Percentiles rank a stretch among this genome's conserved stretches.
These are phyloP conservation scores for Cryptococcus jaspeensis DNA, from an alignment of 1,284 basidiomycete genomes.

Conservation along the genomic window DNA sequence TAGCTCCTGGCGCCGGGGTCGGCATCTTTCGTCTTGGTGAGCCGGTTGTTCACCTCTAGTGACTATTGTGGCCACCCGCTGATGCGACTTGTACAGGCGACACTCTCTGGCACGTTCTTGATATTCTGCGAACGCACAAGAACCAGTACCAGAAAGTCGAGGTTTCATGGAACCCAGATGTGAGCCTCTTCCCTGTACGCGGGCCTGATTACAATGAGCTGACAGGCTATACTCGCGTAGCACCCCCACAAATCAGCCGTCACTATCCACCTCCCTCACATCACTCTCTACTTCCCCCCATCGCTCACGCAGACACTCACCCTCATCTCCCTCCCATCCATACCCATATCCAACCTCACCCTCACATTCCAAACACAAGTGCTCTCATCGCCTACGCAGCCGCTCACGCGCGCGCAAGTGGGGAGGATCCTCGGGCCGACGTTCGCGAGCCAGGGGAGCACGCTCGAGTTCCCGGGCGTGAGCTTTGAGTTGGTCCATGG, in stretches of 20 bases:
- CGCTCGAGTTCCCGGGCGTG: constrained; percentile 65
- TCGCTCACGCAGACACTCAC: constrained; percentile 69
- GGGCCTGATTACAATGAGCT: background rate
- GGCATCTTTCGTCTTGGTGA: constrained; percentile 75
- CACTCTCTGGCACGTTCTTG: constrained; percentile 76
- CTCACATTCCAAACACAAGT: constrained; percentile 67
- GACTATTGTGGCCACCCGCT: background rate
- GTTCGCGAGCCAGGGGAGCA: constrained; percentile 56
- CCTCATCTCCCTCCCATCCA: constrained; percentile 65
- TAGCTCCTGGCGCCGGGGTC: constrained; percentile 72
- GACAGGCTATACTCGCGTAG: constrained; percentile 12
- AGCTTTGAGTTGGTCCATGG: constrained; percentile 71
- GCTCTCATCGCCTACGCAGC: constrained; percentile 58
- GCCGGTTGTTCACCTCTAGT: background rate
- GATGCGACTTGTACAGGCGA: constrained; percentile 56
- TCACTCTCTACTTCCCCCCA: constrained; percentile 17
- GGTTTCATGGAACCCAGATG: constrained; percentile 75
- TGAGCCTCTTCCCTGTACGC: constrained; percentile 32
- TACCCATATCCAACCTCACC: constrained; percentile 49
- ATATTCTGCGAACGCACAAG: constrained; percentile 58
- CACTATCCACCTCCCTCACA: constrained; percentile 61
- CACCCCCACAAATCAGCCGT: constrained; percentile 64
- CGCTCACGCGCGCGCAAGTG: constrained; percentile 65
- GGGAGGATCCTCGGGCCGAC: constrained; percentile 79
- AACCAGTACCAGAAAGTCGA: constrained; percentile 71